Percentiles rank a stretch among this genome's conserved stretches.
Conservation (phyloP, 352 stramenopile genomes). For the Phytophthora fragariaefolia region DNA sequence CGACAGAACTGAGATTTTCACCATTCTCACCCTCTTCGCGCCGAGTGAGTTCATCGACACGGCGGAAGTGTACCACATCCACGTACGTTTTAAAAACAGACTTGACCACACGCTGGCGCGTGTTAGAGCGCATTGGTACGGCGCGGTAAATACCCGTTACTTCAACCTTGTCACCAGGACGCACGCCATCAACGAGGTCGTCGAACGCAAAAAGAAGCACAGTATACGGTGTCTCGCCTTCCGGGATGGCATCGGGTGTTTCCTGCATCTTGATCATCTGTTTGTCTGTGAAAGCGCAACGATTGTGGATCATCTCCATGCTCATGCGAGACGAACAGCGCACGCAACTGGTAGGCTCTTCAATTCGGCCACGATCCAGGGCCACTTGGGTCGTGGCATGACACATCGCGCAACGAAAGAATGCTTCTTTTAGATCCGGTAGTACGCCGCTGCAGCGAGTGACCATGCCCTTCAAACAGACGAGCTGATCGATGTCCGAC, state of each 20-base stretch:
- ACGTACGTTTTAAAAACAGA: slow-evolving; percentile 99
- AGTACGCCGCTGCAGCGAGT: slow-evolving; percentile 96
- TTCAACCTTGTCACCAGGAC: slow-evolving; percentile 96
- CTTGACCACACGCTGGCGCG: slow-evolving; percentile 94
- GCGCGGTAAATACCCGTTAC: slow-evolving; percentile 98
- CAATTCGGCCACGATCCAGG: slow-evolving; percentile 96
- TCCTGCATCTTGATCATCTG: slow-evolving; percentile 99
- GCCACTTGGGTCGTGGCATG: slow-evolving; percentile 90
- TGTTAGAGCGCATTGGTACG: slow-evolving; percentile 94
- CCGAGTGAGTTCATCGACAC: slow-evolving; percentile 82
- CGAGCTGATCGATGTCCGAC: slow-evolving; percentile 96
- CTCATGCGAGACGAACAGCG: slow-evolving; percentile 92
- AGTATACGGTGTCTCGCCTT: slow-evolving; percentile 98
- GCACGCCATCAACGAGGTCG: slow-evolving; percentile 97
- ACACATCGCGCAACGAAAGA: slow-evolving; percentile 97
- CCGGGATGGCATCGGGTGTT: slow-evolving; percentile 97
- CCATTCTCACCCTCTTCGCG: slow-evolving; percentile 49
- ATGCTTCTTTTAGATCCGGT: slow-evolving; percentile 98
- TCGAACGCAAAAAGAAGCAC: slow-evolving; percentile 99
- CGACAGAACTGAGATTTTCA: slow-evolving; percentile 13
- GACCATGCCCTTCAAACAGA: slow-evolving; percentile 98
- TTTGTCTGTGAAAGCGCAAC: slow-evolving; percentile 98
- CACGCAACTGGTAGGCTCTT: slow-evolving; percentile 93
- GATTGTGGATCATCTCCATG: slow-evolving; percentile 98
- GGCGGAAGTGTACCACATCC: slow-evolving; percentile 98